Base-by-base conservation (phyloP, 805 yeast species). In the Saccharomycopsis sp. region DNA sequence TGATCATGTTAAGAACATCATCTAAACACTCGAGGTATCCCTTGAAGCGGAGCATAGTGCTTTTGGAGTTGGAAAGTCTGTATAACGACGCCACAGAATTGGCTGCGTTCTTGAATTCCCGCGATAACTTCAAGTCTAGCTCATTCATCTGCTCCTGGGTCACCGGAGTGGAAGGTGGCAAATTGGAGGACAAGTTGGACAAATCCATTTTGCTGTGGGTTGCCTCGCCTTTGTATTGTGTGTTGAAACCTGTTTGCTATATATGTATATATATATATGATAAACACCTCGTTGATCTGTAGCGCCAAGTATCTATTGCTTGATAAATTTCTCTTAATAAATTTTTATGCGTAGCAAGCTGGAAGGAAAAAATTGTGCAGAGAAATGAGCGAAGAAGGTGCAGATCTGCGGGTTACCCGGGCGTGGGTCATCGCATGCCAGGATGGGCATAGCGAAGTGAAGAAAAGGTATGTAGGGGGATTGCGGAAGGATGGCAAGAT, bases 41-140 rank as follows among this genome's bases (percentile, higher is more conserved):
- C 57, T 76, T 77, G 54, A 79, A 75, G 54, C 74, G 75, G 8
- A 79, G 65, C 24, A 82, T 63, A 3, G 78, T 68, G 50, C 73
- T 77, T 53, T 82, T 76, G 53, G 78, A 77, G 61, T 80, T 82
- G 7, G 89, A 80, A 3, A 84, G 68, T 53, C 89, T 70, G 63
- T 86, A 87, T 29, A 86, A 72, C 14, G 84, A 79, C 15, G 91
- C 85, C 24, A 85, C 87, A 4, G 87, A 78, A 57, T 84, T 79
- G 24, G 91, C 91, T 4, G 91, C 91, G 57, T 75, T 76, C 67
- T 82, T 84, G 71, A 85, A 86, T 65, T 84, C 86, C n/a, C 73
- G 70, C 0, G 83, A 76, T 29, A 86, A 73, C 51, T 85, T 86
- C 50, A 70, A 71, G 59, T 77, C 79, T 51, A 84, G 70, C 29